Evolutionary conservation across 1,284 basidiomycete genomes (phyloP), one percentile per base, ranked within the genome.

Genomic region (Apiotrichum siamense): DNA sequence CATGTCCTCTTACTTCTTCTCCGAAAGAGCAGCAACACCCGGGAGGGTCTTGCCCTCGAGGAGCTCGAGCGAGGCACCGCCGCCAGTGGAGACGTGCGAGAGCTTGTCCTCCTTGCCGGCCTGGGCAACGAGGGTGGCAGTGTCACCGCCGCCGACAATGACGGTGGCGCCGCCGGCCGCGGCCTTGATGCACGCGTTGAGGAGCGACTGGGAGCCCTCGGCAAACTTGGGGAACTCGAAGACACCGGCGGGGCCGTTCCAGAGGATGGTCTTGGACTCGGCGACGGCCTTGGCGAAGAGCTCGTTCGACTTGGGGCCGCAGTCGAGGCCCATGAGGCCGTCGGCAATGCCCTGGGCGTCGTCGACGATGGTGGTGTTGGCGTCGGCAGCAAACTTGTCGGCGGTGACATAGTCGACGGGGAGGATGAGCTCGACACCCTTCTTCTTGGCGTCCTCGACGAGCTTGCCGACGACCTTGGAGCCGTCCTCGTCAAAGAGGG

Each of bases 221-320:
- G 92, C 87, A 66, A 97, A 98, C 42, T 84, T 84, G 45, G 87
- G 82, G 79, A 97, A 96, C 76, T 98, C 94, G 74, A 98, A 98
- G 29, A 98, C 94, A 66, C 94, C 94, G 40, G 94, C 88, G 36
- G 94, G 93, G 45, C 91, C 94, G 73, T 98, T 98, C 93, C 94
- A 98, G 54, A 98, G 84, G 73, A 98, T 93, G 42, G 96, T 98
- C 82, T 93, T 97, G 58, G 91, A 80, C 68, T 88, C 84, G 50
- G 85, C 73, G 54, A 97, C 92, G 23, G 91, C 84, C 64, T 85
- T 69, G 46, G 78, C 79, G 80, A 87, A 98, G 56, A 88, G 77
- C 67, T 88, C 79, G 49, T 83, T 83, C 60, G 85, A 90, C 78
- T 94, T 81, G 33, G 80, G 81, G 56, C 92, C 92, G 50, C 79